Evolutionary conservation across 306 rosid species (phyloP), one percentile per base, ranked within the genome.

Genomic region (Cercis canadensis): DNA sequence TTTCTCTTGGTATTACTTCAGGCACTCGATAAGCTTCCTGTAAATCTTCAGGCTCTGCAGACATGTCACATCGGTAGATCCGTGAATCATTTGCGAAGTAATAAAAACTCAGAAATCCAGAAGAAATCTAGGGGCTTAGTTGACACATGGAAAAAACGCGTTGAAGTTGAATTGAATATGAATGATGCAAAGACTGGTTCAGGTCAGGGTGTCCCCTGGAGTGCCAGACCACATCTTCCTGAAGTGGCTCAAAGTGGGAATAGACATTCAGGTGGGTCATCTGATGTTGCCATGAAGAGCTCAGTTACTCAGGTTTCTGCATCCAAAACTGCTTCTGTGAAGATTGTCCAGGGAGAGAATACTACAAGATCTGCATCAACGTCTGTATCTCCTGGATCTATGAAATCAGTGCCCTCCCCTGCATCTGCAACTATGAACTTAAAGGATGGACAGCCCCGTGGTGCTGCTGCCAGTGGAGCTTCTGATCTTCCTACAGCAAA

Each of bases 71-170:
- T 87, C 15, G 97, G 97, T 32, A 92, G 89, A 68, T 92, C 97
- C 73, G 97, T 92, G 78, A 92, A 92, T 80, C 76, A 84, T 77
- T 80, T 92, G 72, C 96, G 97, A 33, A 77, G 65, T 17, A 92
- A 89, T 52, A 92, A 84, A 71, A 92, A 89, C 65, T 46, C 78
- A 11, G 97, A 92, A 80, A 86, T 92, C 65, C 90, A 86, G 86
- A 87, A 71, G 86, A 92, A 89, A 78, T 85, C 97, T 40, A 89
- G 94, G 76, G 79, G 85, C 59, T 87, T 92, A 74, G 96, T 92
- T 46, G 97, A 92, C 73, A 85, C 84, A 4, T 92, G 97, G 97
- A 92, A 92, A 84, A 92, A 80, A 76, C 96, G 97, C 10, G 97
- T 92, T 64, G 92, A 89, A 72, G 97, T 96, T 65, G 97, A 92